phyloP scores from a whole-genome alignment of 2,329 filamentous ascomycete species.

The Colletotrichum cuscutae region DNA sequence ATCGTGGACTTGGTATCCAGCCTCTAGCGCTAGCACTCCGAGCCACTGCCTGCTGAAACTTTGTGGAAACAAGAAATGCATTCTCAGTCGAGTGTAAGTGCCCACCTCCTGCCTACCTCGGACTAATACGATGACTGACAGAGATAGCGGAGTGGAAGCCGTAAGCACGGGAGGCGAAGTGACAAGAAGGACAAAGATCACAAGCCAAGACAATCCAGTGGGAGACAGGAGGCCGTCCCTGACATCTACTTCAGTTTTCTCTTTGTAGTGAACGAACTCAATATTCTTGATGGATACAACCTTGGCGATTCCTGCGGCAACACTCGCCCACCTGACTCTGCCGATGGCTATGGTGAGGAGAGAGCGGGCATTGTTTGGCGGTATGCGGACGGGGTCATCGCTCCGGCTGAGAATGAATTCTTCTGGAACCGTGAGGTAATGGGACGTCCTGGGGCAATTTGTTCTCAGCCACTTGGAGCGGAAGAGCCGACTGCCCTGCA shows the following conservation, averaged over 20 bases:
- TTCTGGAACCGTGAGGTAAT: conserved; percentile 33
- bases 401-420: conserved; percentile 35
- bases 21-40: neutral
- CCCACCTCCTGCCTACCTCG: neutral
- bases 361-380: conserved; percentile 47
- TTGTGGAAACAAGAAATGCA: neutral
- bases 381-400: conserved; percentile 45
- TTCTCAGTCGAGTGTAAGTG: neutral
- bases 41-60: neutral
- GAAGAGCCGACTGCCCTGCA: neutral
- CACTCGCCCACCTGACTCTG: conserved; percentile 41
- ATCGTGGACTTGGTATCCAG: neutral
- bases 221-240: neutral
- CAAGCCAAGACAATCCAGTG: neutral
- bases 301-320: conserved; percentile 41
- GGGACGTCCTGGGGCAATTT: conserved; percentile 25
- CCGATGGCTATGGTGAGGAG: conserved; percentile 42
- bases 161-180: neutral
- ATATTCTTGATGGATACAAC: conserved; percentile 28
- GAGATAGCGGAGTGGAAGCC: neutral
- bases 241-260: conserved; percentile 44
- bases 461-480: neutral
- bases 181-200: neutral
- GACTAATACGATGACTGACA: neutral
- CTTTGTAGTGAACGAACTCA: conserved; percentile 51